Percentiles rank a stretch among this genome's conserved stretches.
phyloP scores from a whole-genome alignment of 2,329 filamentous ascomycete species.

The Xylaria hypoxylon region DNA sequence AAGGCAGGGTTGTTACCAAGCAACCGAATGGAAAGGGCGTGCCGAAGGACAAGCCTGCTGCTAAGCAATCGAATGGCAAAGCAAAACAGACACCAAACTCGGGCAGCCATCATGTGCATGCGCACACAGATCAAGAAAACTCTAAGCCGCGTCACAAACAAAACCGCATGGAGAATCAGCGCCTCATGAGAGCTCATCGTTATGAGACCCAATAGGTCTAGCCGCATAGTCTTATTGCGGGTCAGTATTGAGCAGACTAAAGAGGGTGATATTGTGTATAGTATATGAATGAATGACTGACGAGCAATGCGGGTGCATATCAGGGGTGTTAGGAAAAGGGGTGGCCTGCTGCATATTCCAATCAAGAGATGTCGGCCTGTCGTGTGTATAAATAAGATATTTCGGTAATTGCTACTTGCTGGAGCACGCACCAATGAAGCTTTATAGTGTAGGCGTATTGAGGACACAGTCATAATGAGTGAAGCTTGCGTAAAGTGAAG shows the following conservation, averaged over 20 bases:
- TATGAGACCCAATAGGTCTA: constrained; percentile 14
- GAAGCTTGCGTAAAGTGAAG: constrained; percentile 6
- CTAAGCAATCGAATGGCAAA: constrained; percentile 25
- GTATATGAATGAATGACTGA: constrained; percentile 29
- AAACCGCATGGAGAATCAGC: constrained; percentile 31
- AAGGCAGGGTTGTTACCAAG: constrained; percentile 13
- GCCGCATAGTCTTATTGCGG: constrained; percentile 4
- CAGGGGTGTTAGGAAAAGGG: constrained; percentile 21
- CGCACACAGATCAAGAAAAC: constrained; percentile 25
- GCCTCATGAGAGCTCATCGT: constrained; percentile 1
- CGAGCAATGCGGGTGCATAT: constrained; percentile 10
- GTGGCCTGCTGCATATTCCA: constrained; percentile 12
- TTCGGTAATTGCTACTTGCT: constrained; percentile 24
- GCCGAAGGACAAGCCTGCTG: constrained; percentile 14
- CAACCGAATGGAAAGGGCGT: constrained; percentile 21
- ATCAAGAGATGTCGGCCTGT: constrained; percentile 8
- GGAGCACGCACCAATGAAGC: constrained; percentile 23
- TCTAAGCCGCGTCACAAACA: constrained; percentile 25
- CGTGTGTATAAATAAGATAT: constrained; percentile 35
- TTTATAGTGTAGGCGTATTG: constrained; percentile 5
- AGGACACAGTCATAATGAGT: constrained; percentile 15
- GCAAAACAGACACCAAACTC: constrained; percentile 13
- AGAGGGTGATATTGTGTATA: constrained; percentile 33
- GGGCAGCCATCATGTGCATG: constrained; percentile 9
- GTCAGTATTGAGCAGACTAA: constrained; percentile 12